Base-by-base conservation (phyloP, 164 flowering plant species). In the Annona squamosa region DNA sequence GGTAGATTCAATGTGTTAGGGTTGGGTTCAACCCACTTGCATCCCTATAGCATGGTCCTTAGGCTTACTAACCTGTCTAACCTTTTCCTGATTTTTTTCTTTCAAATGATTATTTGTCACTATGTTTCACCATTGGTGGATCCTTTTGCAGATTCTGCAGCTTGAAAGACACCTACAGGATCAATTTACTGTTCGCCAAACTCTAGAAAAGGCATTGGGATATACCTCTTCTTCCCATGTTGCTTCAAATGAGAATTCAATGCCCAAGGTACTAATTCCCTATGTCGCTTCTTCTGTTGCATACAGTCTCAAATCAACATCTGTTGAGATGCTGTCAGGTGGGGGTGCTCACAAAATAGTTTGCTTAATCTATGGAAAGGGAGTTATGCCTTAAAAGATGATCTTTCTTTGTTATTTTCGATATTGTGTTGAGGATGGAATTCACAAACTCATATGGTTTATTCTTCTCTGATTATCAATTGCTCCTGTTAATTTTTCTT, bases 181-280 rank as follows among this genome's bases (percentile, higher is more conserved):
- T 71, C 92, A 92, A 75, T 78, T 85, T 74, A 76, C 73, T 37
- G 80, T 76, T n/a, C 85, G 93, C 2, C 62, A 44, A 43, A 87
- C 86, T 18, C 74, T 92, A 48, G 91, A 92, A 74, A 86, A 83
- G 70, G 97, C 97, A 76, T 61, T 86, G 42, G 84, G 83, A 75
- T 73, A 69, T 77, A 77, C 71, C 69, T 79, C 87, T 72, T 48
- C 79, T 42, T 75, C 79, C 42, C 75, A 46, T 67, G 84, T 80
- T 68, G 45, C 70, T 26, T 63, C 79, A 26, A 57, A 68, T 65
- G 85, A 80, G 57, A 74, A 75, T 45, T 80, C 87, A 59, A 77
- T 87, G 75, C 86, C 90, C 45, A 79, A 85, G 97, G 97, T 92
- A 79, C 19, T n/a, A 61, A 19, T 26, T 66, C 70, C 59, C 45